These are phyloP conservation scores for Wickerhamiella kurtzmanii DNA, from an alignment of 805 yeast species.

Conservation along the genomic window DNA sequence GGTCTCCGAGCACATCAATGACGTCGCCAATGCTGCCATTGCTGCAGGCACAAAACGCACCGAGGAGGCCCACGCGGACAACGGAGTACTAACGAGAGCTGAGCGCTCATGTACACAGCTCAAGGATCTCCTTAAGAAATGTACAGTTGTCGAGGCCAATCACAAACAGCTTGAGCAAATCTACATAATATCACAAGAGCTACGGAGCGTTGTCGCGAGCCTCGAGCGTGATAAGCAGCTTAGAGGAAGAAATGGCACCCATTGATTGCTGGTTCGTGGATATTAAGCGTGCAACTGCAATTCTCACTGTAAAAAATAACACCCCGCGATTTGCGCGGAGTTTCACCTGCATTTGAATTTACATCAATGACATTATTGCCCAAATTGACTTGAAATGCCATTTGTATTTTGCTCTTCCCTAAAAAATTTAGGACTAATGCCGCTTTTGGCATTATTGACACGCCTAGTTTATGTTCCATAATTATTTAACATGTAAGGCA, in stretches of 20 bases:
- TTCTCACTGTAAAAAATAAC: no score
- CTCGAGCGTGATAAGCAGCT: slow-evolving; percentile 3
- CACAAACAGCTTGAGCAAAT: slow-evolving; percentile 14
- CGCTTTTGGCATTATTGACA: no score
- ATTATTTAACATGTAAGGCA: no score
- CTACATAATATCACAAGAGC: slow-evolving; percentile 12
- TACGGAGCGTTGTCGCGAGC: slow-evolving; percentile 8
- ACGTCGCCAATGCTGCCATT: slow-evolving; percentile 6
- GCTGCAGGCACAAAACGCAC: slow-evolving; percentile 7
- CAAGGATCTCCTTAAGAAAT: slow-evolving; percentile 1
- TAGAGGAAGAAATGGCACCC: neutral
- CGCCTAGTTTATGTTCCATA: no score
- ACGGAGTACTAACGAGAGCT: slow-evolving; percentile 10
- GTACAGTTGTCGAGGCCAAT: slow-evolving; percentile 6
- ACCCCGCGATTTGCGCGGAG: no score
- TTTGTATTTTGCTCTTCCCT: no score
- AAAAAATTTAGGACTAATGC: no score
- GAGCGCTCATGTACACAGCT: slow-evolving; percentile 7
- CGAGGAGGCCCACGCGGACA: slow-evolving; percentile 5
- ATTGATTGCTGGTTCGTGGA: no score
- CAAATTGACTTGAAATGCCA: no score
- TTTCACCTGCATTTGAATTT: no score
- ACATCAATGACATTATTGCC: no score
- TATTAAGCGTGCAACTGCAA: no score
- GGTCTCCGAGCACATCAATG: slow-evolving; percentile 4